Conservation (phyloP, 129 eudicot genomes). For the Sambucus nigra region DNA sequence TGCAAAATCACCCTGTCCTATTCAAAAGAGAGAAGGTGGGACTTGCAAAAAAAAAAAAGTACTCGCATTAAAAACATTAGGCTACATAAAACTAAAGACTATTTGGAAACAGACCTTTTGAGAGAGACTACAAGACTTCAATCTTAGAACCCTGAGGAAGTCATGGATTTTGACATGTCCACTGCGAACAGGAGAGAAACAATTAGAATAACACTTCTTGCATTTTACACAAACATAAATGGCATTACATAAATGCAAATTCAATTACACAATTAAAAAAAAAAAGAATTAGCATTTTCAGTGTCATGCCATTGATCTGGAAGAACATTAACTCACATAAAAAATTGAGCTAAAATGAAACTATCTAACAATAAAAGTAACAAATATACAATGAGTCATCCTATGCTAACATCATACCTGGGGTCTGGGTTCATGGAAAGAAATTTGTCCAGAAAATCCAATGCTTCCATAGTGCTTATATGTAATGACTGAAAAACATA, state of each 20-base stretch:
- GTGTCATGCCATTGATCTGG: not conserved
- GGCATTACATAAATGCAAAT: not conserved
- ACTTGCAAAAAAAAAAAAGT: not conserved
- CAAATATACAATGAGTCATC: not conserved
- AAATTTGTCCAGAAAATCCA: constrained; percentile 66
- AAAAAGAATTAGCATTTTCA: not conserved
- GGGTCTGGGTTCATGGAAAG: constrained; percentile 79
- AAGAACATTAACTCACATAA: not conserved
- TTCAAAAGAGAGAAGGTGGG: not conserved
- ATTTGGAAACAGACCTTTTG: constrained; percentile 39
- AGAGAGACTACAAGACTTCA: constrained; percentile 60
- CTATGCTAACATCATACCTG: constrained; percentile 33
- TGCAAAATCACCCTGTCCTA: too few species aligned
- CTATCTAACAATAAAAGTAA: too few species aligned
- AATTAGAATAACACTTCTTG: not conserved
- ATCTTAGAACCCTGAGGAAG: constrained; percentile 58
- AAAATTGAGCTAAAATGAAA: too few species aligned
- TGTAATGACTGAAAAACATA: constrained; percentile 42
- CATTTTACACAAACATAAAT: not conserved
- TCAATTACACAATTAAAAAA: too few species aligned
- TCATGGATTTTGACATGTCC: constrained; percentile 54
- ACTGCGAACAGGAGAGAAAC: constrained; percentile 31
- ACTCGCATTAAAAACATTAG: not conserved
- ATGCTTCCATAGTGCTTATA: constrained; percentile 64
- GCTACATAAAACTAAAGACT: not conserved